phyloP scores from a whole-genome alignment of 768 basidiomycete species.

The Lactifluus hygrophoroides region DNA sequence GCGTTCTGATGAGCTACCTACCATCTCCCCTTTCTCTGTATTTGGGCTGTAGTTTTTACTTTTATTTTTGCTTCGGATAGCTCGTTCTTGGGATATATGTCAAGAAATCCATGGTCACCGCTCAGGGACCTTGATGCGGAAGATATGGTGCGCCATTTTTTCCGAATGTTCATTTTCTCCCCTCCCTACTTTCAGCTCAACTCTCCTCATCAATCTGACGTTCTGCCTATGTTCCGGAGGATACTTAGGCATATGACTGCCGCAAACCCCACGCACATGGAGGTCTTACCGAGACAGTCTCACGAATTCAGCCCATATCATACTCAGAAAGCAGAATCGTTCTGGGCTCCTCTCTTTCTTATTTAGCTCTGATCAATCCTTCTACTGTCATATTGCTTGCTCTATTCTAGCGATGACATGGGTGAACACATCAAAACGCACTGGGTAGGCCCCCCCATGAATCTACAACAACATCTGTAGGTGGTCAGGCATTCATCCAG shows the following conservation, averaged over 20 bases:
- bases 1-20: neutral
- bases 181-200: neutral
- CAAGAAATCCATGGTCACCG: slow-evolving; percentile 9
- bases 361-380: too few relatives aligned
- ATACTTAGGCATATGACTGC: slow-evolving; percentile 1
- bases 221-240: neutral
- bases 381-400: too few relatives aligned
- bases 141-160: slow-evolving; percentile 5
- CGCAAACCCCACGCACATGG: neutral
- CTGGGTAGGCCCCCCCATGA: too few relatives aligned
- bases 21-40: too few relatives aligned
- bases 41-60: neutral
- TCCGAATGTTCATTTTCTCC: neutral
- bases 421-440: too few relatives aligned
- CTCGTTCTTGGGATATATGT: slow-evolving; percentile 5
- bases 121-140: slow-evolving; percentile 6
- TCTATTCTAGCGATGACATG: too few relatives aligned
- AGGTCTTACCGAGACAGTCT: neutral
- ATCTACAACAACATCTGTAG: too few relatives aligned
- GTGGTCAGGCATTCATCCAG: too few relatives aligned
- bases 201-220: neutral
- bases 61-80: neutral
- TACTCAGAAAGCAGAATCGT: too few relatives aligned
- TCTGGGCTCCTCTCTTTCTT: too few relatives aligned
- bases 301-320: neutral